Evolutionary conservation across 495 filamentous ascomycete species (phyloP), one percentile per base, ranked within the genome.

Genomic region (Rusavskia elegans): DNA sequence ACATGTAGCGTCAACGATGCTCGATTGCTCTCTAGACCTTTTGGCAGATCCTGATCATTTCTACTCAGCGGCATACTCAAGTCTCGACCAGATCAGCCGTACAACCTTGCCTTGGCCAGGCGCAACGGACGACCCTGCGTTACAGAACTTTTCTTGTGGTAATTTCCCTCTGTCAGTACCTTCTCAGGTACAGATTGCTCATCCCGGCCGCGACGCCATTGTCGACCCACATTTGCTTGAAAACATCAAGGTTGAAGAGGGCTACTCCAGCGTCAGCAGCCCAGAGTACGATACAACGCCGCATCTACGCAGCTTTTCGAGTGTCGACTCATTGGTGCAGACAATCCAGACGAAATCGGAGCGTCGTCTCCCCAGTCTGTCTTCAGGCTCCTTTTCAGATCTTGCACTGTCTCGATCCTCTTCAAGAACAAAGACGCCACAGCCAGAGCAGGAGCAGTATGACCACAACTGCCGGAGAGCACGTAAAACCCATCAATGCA

Each of bases 241-340:
- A 42, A 42, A 4, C 39, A 19, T 42, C 20, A 42, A 42, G 39
- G 14, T 42, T 21, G 39, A 42, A 42, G 39, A 14, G 2, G n/a
- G 20, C n/a, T 42, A 8, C n/a, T 19, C 20, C n/a, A 17, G 20
- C 19, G 14, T 20, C 39, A 19, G 39, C 39, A 9, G n/a, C 8
- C 20, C 20, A 17, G 39, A 42, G 5, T 21, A 9, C 14, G 39
- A 19, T 9, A 6, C 20, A 42, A 3, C 39, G n/a, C n/a, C 39
- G n/a, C 8, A 42, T 8, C 10, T 17, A 1, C n/a, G n/a, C 20
- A 19, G 39, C 19, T 42, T 11, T 19, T 10, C 66, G n/a, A 1
- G n/a, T 48, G 81, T 97, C 42, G 90, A 97, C 63, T 79, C 80
- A n/a, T 66, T 97, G 38, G 92, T 95, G 87, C 89, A 85, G 65